Conservation (phyloP, 257 asterid species). For the Oldenlandia corymbosa region DNA sequence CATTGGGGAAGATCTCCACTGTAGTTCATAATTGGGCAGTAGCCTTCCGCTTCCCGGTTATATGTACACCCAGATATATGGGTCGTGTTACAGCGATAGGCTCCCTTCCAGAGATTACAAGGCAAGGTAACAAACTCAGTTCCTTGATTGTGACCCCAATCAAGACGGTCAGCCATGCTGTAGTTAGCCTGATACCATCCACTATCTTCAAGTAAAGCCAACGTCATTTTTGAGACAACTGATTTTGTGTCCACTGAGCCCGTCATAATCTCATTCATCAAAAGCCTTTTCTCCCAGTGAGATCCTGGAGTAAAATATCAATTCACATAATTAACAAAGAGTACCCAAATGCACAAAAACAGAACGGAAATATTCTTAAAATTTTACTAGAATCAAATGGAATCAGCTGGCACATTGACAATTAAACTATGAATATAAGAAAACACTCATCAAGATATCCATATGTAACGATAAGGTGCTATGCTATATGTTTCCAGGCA, state of each 20-base stretch:
- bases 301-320: slow-evolving; percentile 53
- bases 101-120: slow-evolving; percentile 89
- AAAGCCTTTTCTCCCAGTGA: slow-evolving; percentile 95
- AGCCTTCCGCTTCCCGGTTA: slow-evolving; percentile 95
- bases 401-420: not conserved
- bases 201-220: slow-evolving; percentile 91
- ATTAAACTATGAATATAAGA: not conserved
- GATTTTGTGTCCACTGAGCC: slow-evolving; percentile 98
- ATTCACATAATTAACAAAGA: slow-evolving; percentile 10
- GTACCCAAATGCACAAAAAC: slow-evolving; percentile 4
- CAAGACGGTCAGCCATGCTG: slow-evolving; percentile 87
- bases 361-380: not conserved
- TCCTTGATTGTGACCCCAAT: slow-evolving; percentile 94
- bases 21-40: slow-evolving; percentile 84
- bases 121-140: slow-evolving; percentile 75
- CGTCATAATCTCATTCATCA: slow-evolving; percentile 96
- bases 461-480: not conserved
- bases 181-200: slow-evolving; percentile 96
- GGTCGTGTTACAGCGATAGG: slow-evolving; percentile 88
- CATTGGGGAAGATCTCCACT: slow-evolving; percentile 94
- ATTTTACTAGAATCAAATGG: not conserved
- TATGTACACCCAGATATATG: slow-evolving; percentile 90
- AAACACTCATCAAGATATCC: slow-evolving; percentile 5
- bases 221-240: slow-evolving; percentile 92
- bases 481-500: slow-evolving; percentile 2